A percentile compares a stretch with the other conserved stretches of the same genome.
These are phyloP conservation scores for Pilobolus umbonatus DNA, from an alignment of 192 early-diverging fungal genomes.

Conservation along the genomic window DNA sequence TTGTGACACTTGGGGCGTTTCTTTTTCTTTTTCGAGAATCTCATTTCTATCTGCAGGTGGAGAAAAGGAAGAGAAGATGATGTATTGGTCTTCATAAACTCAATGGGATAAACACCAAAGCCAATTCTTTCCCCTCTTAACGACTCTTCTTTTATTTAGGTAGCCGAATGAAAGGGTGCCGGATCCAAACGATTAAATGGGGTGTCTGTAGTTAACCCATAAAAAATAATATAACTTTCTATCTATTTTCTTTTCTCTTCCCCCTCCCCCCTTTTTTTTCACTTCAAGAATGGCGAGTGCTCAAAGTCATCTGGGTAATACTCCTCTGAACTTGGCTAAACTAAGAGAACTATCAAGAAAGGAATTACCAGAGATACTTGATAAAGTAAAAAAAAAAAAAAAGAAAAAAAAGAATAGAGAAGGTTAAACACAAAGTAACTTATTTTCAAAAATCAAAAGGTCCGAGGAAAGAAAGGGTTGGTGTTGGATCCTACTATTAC, in stretches of 20 bases:
- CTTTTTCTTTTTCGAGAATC: too few relatives aligned
- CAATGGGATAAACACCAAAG: too few relatives aligned
- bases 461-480: slow-evolving; percentile 85
- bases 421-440: not conserved
- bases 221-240: too few relatives aligned
- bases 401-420: not conserved
- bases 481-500: slow-evolving; percentile 84
- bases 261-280: not conserved
- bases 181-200: too few relatives aligned
- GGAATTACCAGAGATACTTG: slow-evolving; percentile 64
- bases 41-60: too few relatives aligned
- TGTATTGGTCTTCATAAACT: too few relatives aligned
- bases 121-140: too few relatives aligned
- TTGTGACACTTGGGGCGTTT: too few relatives aligned
- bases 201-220: too few relatives aligned
- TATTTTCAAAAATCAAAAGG: slow-evolving; percentile 37
- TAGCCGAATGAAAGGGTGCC: too few relatives aligned
- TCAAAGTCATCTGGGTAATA: slow-evolving; percentile 45
- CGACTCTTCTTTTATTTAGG: too few relatives aligned
- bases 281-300: slow-evolving; percentile 14
- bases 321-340: slow-evolving; percentile 45
- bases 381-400: slow-evolving; percentile 54
- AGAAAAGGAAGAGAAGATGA: too few relatives aligned
- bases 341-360: slow-evolving; percentile 58
- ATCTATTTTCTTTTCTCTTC: not conserved